Evolutionary conservation across 163 green algal genomes (phyloP), one percentile per base, ranked within the genome.

Genomic region (Chloroidium sp.): DNA sequence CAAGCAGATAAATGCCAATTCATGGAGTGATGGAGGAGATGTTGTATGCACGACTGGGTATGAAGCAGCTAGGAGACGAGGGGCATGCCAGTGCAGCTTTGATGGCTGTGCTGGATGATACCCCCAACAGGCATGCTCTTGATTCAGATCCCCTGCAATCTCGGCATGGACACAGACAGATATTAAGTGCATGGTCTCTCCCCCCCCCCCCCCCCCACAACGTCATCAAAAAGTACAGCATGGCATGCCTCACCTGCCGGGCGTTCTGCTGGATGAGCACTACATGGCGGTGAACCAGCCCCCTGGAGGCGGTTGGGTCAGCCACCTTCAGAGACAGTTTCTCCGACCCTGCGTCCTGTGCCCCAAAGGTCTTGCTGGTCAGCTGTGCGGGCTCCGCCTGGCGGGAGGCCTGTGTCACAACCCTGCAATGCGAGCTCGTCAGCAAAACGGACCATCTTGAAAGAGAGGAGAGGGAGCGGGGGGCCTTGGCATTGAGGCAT

Each of bases 221-320:
- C 4, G 75, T 72, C 69, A 57, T 69, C 2, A 68, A 82, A 75
- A 75, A 0, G 62, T 4, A 2, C 58, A 72, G 67, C 6, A 72
- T 10, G 57, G 59, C 57, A 2, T 8, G 61, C 82, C 88, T 84
- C 85, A 97, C 94, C 90, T 83, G 78, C 78, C 94, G 88, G 10
- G 88, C 88, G 81, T 97, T 97, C 77, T 95, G 92, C 76, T 88
- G 88, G 6, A 96, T 89, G 76, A 92, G 92, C 0, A 97, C 91
- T 80, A 97, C 8, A 83, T 98, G 98, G 75, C 94, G 87, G 89
- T 98, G 95, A 72, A 98, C 95, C 75, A 98, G 87, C 57, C 92
- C 93, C 84, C 95, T 96, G 74, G 92, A 91, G 1, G 89, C 93
- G 57, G 92, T 88, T 13, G 82, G 68, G 1, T 87, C 87, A 4